Conservation (phyloP, 768 basidiomycete genomes). For the Lactarius psammicola region DNA sequence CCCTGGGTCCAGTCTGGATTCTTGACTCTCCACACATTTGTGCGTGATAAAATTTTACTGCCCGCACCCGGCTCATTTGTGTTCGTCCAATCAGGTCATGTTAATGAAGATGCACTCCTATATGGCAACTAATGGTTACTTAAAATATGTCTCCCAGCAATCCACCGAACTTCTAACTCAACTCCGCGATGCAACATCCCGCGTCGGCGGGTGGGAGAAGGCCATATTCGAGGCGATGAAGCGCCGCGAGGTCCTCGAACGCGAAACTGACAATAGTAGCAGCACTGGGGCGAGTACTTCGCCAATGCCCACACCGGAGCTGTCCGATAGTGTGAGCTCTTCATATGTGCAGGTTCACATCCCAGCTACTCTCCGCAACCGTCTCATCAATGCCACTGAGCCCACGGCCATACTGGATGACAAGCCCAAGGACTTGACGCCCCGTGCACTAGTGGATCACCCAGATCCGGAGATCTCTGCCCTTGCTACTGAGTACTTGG, state of each 20-base stretch:
- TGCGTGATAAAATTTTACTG: constrained; percentile 35
- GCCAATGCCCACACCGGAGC: constrained; percentile 42
- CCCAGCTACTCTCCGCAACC: constrained; percentile 54
- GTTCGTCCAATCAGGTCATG: constrained; percentile 52
- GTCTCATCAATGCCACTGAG: constrained; percentile 39
- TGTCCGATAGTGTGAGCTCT: constrained; percentile 46
- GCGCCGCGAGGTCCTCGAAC: constrained; percentile 44
- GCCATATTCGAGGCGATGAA: constrained; percentile 53
- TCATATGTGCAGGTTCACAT: constrained; percentile 55
- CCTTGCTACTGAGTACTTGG: constrained; percentile 73
- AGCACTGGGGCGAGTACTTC: constrained; percentile 21
- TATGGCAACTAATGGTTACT: constrained; percentile 81
- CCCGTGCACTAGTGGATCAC: constrained; percentile 60
- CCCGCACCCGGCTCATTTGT: not conserved
- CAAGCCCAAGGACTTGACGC: constrained; percentile 30
- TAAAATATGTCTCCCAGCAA: constrained; percentile 54
- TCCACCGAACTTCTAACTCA: constrained; percentile 44
- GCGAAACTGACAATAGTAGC: constrained; percentile 24
- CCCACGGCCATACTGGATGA: constrained; percentile 11
- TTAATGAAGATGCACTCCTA: constrained; percentile 98
- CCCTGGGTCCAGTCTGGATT: constrained; percentile 97
- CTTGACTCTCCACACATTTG: constrained; percentile 81
- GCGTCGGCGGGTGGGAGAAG: constrained; percentile 65
- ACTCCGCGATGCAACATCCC: constrained; percentile 48
- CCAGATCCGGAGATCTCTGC: constrained; percentile 61